phyloP scores from a whole-genome alignment of 495 filamentous ascomycete species.

The Penicillium angulare region DNA sequence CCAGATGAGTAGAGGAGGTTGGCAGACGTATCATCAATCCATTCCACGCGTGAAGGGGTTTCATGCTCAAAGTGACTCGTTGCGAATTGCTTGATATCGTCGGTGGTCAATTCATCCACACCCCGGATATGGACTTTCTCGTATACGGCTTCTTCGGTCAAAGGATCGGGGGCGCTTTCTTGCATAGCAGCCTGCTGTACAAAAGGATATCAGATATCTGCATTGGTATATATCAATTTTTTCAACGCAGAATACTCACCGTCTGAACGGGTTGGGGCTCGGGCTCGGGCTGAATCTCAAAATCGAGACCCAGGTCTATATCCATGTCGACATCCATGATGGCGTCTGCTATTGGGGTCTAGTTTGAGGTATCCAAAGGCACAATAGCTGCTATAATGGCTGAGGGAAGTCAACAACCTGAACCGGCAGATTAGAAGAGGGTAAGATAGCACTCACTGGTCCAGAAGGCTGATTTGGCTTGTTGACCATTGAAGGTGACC shows the following conservation, averaged over 20 bases:
- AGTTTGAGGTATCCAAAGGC: not conserved
- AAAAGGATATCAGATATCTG: not conserved
- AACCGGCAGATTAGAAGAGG: too few species aligned
- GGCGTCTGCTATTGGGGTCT: constrained; percentile 26
- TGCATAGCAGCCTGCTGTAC: constrained; percentile 24
- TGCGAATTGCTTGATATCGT: constrained; percentile 71
- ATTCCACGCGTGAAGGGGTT: constrained; percentile 66
- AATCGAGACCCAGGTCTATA: constrained; percentile 48
- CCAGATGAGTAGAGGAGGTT: constrained; percentile 75
- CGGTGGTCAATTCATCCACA: constrained; percentile 75
- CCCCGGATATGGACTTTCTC: constrained; percentile 81
- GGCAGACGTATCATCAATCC: constrained; percentile 92
- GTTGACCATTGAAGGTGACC: not conserved
- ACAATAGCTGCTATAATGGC: constrained; percentile 20
- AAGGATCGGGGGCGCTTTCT: constrained; percentile 25
- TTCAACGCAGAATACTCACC: constrained; percentile 23
- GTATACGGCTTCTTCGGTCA: constrained; percentile 33
- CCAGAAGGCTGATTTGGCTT: not conserved
- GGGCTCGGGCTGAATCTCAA: constrained; percentile 42
- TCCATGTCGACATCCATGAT: constrained; percentile 76
- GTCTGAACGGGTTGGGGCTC: constrained; percentile 37
- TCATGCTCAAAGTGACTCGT: constrained; percentile 58
- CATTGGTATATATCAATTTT: not conserved
- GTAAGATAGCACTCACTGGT: too few species aligned
- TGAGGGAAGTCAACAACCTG: too few species aligned